Percentiles rank a stretch among this genome's conserved stretches.
Conservation (phyloP, 345 rosid genomes). For the Ceriops tagal region DNA sequence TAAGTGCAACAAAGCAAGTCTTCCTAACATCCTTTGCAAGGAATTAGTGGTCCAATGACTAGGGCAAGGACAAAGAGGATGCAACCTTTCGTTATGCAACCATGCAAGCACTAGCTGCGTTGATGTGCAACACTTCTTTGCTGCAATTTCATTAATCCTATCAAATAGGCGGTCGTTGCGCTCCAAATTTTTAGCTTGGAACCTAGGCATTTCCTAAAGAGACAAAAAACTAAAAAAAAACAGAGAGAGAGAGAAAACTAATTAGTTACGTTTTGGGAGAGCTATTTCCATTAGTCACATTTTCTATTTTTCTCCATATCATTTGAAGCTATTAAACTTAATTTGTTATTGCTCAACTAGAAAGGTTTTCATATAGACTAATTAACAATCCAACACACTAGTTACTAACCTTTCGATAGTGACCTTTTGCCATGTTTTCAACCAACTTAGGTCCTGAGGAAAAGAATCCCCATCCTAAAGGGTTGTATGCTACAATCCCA, state of each 20-base stretch:
- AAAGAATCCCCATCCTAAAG: conserved; percentile 54
- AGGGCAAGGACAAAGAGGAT: too few species aligned
- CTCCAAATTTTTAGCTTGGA: conserved; percentile 10
- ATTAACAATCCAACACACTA: background rate
- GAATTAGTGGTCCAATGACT: too few species aligned
- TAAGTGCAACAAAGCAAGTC: too few species aligned
- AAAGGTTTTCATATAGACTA: too few species aligned
- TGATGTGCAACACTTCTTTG: conserved; percentile 20
- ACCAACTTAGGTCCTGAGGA: conserved; percentile 45
- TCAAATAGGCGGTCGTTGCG: conserved; percentile 18
- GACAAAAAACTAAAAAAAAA: too few species aligned
- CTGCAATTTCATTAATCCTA: conserved; percentile 15
- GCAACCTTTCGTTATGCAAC: too few species aligned
- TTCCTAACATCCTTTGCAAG: too few species aligned
- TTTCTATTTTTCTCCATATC: too few species aligned
- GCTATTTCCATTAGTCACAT: background rate
- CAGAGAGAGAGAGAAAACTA: background rate
- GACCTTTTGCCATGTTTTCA: conserved; percentile 35
- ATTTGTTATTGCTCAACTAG: too few species aligned
- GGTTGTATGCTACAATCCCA: conserved; percentile 58
- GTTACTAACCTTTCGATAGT: conserved; percentile 36
- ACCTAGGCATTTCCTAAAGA: conserved; percentile 1
- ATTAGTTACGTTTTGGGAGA: background rate
- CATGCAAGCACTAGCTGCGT: conserved; percentile 20
- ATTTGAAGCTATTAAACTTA: too few species aligned